Conservation (phyloP, 1,139 yeast genomes). For the Debaryomyces coudertii region DNA sequence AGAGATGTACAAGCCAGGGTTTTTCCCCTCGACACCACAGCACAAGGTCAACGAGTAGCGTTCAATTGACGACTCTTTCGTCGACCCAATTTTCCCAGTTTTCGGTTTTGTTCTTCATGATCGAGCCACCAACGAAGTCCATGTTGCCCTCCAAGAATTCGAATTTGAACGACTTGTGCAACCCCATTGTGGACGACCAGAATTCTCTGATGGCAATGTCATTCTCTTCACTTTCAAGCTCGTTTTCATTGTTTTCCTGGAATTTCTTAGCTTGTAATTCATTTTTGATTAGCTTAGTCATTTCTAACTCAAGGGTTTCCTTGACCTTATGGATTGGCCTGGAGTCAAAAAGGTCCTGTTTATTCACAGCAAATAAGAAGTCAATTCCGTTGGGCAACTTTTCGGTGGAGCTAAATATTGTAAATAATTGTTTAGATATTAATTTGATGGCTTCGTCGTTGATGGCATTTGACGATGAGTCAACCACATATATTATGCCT, state of each 20-base stretch:
- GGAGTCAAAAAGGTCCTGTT: slow-evolving; percentile 80
- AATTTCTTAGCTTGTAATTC: slow-evolving; percentile 35
- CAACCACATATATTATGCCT: slow-evolving; percentile 75
- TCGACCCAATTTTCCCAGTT: slow-evolving; percentile 81
- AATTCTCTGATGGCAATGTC: slow-evolving; percentile 38
- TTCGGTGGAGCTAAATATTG: slow-evolving; percentile 60
- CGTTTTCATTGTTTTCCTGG: slow-evolving; percentile 20
- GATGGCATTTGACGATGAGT: slow-evolving; percentile 51
- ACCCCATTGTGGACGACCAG: slow-evolving; percentile 52
- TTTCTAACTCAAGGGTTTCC: slow-evolving; percentile 62
- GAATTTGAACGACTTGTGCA: slow-evolving; percentile 51
- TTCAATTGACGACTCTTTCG: slow-evolving; percentile 63
- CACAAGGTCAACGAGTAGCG: slow-evolving; percentile 10
- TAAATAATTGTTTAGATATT: slow-evolving; percentile 58
- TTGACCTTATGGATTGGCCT: slow-evolving; percentile 67
- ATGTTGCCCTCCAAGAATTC: slow-evolving; percentile 73
- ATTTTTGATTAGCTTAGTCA: slow-evolving; percentile 57
- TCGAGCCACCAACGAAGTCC: slow-evolving; percentile 73
- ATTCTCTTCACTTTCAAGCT: slow-evolving; percentile 30
- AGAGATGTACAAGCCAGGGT: slow-evolving; percentile 43
- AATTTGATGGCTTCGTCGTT: slow-evolving; percentile 43
- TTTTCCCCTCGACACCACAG: slow-evolving; percentile 63
- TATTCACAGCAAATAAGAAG: slow-evolving; percentile 76
- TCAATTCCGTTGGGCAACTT: slow-evolving; percentile 66
- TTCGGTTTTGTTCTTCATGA: slow-evolving; percentile 53